Evolutionary conservation across 2,329 filamentous ascomycete genomes (phyloP).

Genomic region (Talaromyces islandicus): DNA sequence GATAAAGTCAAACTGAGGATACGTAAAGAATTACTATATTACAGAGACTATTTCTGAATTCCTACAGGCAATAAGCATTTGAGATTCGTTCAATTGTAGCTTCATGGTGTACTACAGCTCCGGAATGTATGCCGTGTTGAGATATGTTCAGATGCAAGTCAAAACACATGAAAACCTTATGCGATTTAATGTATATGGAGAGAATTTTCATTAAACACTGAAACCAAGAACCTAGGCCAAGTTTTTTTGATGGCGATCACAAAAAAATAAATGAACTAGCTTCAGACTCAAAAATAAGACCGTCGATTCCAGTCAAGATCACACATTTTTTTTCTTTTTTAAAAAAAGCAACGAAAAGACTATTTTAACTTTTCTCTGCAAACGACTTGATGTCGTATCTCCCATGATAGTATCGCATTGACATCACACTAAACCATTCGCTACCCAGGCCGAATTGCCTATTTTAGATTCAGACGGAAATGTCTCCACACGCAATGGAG

Average conservation of each 20-base stretch:
- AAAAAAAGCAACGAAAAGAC: too few species aligned
- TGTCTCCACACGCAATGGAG: neutral
- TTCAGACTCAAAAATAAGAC: neutral
- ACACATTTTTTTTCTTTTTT: too few species aligned
- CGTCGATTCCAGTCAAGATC: too few species aligned
- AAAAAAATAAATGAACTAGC: neutral
- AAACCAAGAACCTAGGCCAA: too few species aligned
- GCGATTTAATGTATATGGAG: too few species aligned
- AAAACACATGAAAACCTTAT: too few species aligned
- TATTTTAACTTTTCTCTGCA: neutral
- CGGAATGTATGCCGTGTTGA: too few species aligned
- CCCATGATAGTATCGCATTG: neutral
- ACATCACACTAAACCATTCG: neutral
- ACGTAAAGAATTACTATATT: neutral
- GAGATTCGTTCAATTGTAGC: too few species aligned
- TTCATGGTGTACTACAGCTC: neutral
- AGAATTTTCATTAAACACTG: too few species aligned
- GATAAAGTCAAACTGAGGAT: neutral
- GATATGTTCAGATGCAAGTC: too few species aligned
- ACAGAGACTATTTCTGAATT: neutral
- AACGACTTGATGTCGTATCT: neutral
- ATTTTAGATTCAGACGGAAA: neutral
- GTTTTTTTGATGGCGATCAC: neutral
- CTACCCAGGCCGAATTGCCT: neutral
- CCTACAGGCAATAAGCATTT: too few species aligned